Evolutionary conservation across 108 stramenopile species (phyloP).

Genomic region (Tribonema minus): DNA sequence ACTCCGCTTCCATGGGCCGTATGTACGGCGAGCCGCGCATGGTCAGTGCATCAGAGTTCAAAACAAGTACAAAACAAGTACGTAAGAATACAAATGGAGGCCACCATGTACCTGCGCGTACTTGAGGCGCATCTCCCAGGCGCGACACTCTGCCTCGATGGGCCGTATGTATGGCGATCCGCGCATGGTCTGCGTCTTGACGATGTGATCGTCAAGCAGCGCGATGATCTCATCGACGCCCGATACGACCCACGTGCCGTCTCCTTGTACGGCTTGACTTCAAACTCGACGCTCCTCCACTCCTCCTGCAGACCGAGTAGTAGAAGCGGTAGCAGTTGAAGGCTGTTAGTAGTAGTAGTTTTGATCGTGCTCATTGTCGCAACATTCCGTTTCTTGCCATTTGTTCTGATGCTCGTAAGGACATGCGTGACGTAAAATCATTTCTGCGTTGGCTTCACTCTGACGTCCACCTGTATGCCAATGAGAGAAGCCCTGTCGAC

Average conservation of each 20-base stretch:
- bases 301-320: slow-evolving; percentile 61
- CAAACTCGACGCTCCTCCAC: slow-evolving; percentile 59
- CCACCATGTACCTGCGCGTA: slow-evolving; percentile 36
- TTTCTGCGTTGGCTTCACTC: too few relatives aligned
- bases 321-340: too few relatives aligned
- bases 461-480: too few relatives aligned
- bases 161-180: slow-evolving; percentile 63
- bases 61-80: background rate
- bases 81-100: background rate
- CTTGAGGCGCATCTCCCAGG: slow-evolving; percentile 61
- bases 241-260: slow-evolving; percentile 61
- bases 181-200: slow-evolving; percentile 69
- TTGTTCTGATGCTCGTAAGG: too few relatives aligned
- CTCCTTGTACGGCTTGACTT: slow-evolving; percentile 65
- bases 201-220: slow-evolving; percentile 68
- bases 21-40: too few relatives aligned
- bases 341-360: too few relatives aligned
- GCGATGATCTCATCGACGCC: slow-evolving; percentile 67
- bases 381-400: too few relatives aligned
- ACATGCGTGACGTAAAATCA: too few relatives aligned
- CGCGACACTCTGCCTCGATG: slow-evolving; percentile 53
- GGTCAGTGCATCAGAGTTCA: background rate
- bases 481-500: too few relatives aligned
- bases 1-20: too few relatives aligned
- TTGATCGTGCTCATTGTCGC: too few relatives aligned